These are phyloP conservation scores for Chrysosporium queenslandicum DNA, from an alignment of 2,329 filamentous ascomycete genomes.

Conservation along the genomic window DNA sequence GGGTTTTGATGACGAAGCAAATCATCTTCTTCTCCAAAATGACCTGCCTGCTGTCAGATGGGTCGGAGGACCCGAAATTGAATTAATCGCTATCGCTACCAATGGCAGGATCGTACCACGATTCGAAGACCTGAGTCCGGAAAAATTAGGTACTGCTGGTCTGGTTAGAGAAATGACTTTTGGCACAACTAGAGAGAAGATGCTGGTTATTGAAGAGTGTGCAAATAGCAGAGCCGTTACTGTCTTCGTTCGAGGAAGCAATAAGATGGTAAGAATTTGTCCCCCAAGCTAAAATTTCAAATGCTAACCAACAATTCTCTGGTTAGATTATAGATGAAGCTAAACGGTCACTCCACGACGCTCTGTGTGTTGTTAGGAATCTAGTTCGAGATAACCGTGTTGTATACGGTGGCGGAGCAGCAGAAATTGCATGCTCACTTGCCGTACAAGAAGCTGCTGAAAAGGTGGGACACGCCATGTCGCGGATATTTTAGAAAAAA, in stretches of 20 bases:
- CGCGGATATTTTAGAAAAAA: neutral
- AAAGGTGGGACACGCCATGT: slow-evolving; percentile 43
- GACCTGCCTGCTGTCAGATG: slow-evolving; percentile 89
- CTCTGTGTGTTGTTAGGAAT: slow-evolving; percentile 94
- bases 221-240: slow-evolving; percentile 96
- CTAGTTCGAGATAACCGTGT: slow-evolving; percentile 92
- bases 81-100: slow-evolving; percentile 95
- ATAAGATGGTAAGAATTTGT: slow-evolving; percentile 75
- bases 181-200: slow-evolving; percentile 96
- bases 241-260: slow-evolving; percentile 90
- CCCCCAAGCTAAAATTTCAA: neutral
- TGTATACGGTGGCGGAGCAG: slow-evolving; percentile 92
- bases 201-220: slow-evolving; percentile 98
- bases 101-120: slow-evolving; percentile 95
- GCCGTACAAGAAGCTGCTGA: slow-evolving; percentile 91
- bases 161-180: slow-evolving; percentile 92
- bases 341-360: slow-evolving; percentile 93
- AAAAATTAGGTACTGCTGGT: slow-evolving; percentile 85
- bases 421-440: slow-evolving; percentile 92
- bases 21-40: slow-evolving; percentile 94
- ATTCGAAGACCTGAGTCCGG: slow-evolving; percentile 84
- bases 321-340: slow-evolving; percentile 92
- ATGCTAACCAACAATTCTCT: neutral
- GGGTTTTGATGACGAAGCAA: slow-evolving; percentile 98
- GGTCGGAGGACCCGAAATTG: slow-evolving; percentile 97